Evolutionary conservation across 2,329 filamentous ascomycete species (phyloP).

Genomic region (Rutstroemia sydowiana): DNA sequence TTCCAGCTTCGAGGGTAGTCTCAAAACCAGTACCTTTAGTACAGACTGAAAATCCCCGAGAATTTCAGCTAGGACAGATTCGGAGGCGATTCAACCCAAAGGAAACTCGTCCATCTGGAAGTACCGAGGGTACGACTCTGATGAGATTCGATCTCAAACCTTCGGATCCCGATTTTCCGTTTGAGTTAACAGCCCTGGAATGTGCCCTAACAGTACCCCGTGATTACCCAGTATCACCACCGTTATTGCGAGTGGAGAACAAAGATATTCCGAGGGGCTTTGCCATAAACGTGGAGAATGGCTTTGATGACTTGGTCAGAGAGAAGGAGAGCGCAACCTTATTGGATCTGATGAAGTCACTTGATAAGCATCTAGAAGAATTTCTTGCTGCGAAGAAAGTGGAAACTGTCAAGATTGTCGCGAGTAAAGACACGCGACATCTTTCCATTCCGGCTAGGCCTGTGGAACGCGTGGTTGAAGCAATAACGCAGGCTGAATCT

Average conservation of each 20-base stretch:
- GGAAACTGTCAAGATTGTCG: conserved; percentile 59
- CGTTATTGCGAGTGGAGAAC: conserved; percentile 58
- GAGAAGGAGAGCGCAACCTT: conserved; percentile 51
- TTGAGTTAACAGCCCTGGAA: conserved; percentile 61
- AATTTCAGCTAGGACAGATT: conserved; percentile 69
- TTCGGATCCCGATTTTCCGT: conserved; percentile 79
- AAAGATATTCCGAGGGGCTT: conserved; percentile 65
- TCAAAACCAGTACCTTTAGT: conserved; percentile 57
- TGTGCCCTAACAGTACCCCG: conserved; percentile 60
- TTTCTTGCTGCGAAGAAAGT: conserved; percentile 63
- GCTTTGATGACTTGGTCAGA: conserved; percentile 59
- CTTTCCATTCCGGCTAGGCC: conserved; percentile 23
- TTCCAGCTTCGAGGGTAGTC: conserved; percentile 42
- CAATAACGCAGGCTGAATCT: conserved; percentile 4
- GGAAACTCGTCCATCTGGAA: conserved; percentile 29
- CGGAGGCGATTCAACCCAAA: conserved; percentile 54
- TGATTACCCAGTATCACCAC: conserved; percentile 51
- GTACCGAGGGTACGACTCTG: conserved; percentile 34
- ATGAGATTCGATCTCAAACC: conserved; percentile 60
- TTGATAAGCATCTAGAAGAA: conserved; percentile 66
- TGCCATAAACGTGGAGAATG: conserved; percentile 67
- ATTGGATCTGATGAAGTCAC: conserved; percentile 56
- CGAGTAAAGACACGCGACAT: conserved; percentile 30
- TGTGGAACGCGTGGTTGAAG: conserved; percentile 16
- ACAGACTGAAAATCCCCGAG: conserved; percentile 59